These are phyloP conservation scores for Wickerhamomyces alni DNA, from an alignment of 805 yeast genomes.

Conservation along the genomic window DNA sequence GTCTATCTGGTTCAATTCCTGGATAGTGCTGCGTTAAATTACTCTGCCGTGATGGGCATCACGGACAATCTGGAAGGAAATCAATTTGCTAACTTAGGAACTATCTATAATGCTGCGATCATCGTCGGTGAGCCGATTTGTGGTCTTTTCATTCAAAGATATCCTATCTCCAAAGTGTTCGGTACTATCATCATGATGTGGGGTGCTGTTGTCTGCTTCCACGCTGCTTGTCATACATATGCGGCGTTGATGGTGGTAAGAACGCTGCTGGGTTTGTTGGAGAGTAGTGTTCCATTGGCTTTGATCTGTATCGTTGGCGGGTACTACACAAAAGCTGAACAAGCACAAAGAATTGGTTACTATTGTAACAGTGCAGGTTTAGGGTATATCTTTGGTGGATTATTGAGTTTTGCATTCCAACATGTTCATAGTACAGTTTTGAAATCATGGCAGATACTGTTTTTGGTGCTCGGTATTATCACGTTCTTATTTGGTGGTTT, in stretches of 20 bases:
- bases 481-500: constrained; percentile 43
- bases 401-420: constrained; percentile 45
- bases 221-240: constrained; percentile 43
- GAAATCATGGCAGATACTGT: constrained; percentile 52
- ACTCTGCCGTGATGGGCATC: constrained; percentile 62
- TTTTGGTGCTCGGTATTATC: constrained; percentile 45
- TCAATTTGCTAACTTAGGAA: constrained; percentile 44
- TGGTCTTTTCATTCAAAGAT: constrained; percentile 39
- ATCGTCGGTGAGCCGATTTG: constrained; percentile 46
- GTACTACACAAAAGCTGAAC: constrained; percentile 51
- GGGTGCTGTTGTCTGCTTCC: constrained; percentile 44
- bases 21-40: constrained; percentile 49
- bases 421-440: constrained; percentile 35
- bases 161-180: constrained; percentile 46
- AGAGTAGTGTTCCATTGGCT: constrained; percentile 48
- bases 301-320: constrained; percentile 49
- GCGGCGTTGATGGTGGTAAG: constrained; percentile 48
- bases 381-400: constrained; percentile 38
- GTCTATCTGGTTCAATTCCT: constrained; percentile 49
- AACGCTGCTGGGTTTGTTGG: constrained; percentile 45
- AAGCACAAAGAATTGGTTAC: constrained; percentile 44
- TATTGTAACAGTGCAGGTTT: constrained; percentile 52
- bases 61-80: constrained; percentile 39
- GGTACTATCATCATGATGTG: constrained; percentile 39
- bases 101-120: constrained; percentile 47